Evolutionary conservation across 768 basidiomycete genomes (phyloP), one percentile per base, ranked within the genome.

Genomic region (Kwoniella heveanensis): DNA sequence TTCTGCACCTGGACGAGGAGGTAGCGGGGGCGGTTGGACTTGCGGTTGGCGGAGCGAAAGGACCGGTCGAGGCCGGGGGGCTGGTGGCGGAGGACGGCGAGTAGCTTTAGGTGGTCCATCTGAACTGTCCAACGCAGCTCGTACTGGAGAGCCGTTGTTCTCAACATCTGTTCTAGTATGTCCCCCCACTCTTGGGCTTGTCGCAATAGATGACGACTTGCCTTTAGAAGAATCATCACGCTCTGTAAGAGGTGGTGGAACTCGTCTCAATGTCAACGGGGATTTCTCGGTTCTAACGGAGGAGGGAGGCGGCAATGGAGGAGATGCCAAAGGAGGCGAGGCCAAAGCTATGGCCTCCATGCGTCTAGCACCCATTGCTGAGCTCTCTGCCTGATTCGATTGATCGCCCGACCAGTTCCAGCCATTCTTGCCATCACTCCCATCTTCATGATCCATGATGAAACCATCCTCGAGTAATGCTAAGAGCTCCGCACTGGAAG

Each of bases 401-500:
- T 19, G 9, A 19, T 9, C 39, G 9, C 15, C 22, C 10, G 48
- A 24, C 21, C 48, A 49, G 25, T 44, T 19, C 39, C 39, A 44
- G 39, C 39, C 48, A 5, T 49, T 26, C 5, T 49, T 19, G 25
- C 48, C 48, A 10, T 26, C 21, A 24, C 21, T 22, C 2, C 22
- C 6, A 49, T 49, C 48, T 24, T 26, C 48, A 49, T 26, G 7
- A 24, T 53, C 36, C 29, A 70, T 71, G n/a, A 73, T 48, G 0
- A 74, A 60, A 26, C 48, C 48, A 49, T 53, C 36, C 30, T 71
- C 75, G 25, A 73, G 55, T 1, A 74, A 58, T 26, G 60, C 46
- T 26, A 73, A 48, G 1, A 72, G 62, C 27, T 73, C 72, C 6
- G 64, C 64, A 24, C 67, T 68, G 17, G 69, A 62, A 9, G 62